These are phyloP conservation scores for Agaricus subrufescens DNA, from an alignment of 768 basidiomycete genomes.

Conservation along the genomic window DNA sequence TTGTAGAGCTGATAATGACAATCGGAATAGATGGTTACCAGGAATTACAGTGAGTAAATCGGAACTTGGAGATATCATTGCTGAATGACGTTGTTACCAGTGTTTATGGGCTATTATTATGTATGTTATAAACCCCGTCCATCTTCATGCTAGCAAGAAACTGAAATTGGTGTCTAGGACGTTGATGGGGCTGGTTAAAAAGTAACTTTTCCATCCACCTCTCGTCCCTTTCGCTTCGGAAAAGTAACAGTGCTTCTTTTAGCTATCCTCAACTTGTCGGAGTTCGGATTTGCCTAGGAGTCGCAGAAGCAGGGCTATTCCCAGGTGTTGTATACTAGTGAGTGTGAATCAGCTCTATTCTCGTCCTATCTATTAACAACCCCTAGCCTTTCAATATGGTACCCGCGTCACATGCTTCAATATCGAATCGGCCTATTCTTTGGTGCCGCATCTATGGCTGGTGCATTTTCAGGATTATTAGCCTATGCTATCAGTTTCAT, in stretches of 20 bases:
- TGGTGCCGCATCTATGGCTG: slow-evolving; percentile 58
- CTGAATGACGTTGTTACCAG: slow-evolving; percentile 22
- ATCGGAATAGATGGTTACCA: slow-evolving; percentile 51
- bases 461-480: slow-evolving; percentile 57
- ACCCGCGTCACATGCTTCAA: slow-evolving; percentile 57
- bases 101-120: slow-evolving; percentile 61
- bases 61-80: neutral
- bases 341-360: slow-evolving; percentile 13
- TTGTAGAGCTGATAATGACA: neutral
- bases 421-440: slow-evolving; percentile 61
- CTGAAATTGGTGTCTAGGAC: slow-evolving; percentile 32
- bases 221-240: neutral
- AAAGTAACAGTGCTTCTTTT: neutral
- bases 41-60: slow-evolving; percentile 45
- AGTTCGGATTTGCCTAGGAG: slow-evolving; percentile 52
- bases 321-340: slow-evolving; percentile 75
- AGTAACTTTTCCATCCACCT: slow-evolving; percentile 25
- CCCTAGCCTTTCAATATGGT: slow-evolving; percentile 61
- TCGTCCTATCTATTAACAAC: neutral
- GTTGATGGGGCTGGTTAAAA: slow-evolving; percentile 65
- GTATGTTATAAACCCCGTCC: slow-evolving; percentile 26
- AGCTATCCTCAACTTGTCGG: slow-evolving; percentile 63
- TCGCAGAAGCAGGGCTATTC: slow-evolving; percentile 68
- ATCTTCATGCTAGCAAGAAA: neutral
- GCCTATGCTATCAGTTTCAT: slow-evolving; percentile 54